Evolutionary conservation across 805 yeast genomes (phyloP), one percentile per base, ranked within the genome.

Genomic region (Nakazawaea molendinolei): DNA sequence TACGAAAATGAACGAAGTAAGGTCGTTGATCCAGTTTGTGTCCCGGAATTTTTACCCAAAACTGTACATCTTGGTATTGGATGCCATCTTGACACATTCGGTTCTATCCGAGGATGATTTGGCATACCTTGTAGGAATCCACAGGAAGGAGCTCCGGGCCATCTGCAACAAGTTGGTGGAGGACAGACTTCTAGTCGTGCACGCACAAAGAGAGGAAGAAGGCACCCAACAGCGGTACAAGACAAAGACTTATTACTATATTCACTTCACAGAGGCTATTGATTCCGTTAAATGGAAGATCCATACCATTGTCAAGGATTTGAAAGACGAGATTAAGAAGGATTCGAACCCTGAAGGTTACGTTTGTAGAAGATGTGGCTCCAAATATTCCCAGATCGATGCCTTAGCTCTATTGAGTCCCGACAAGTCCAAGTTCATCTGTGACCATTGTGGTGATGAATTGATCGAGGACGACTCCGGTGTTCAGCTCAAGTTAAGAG

Each of bases 281-380:
- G 98, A 92, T 60, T 77, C 96, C 3, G 77, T 92, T 53, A 92
- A 92, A 59, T 92, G 97, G 97, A 87, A 89, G 52, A 84, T 90
- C 41, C 95, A 90, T 55, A 75, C 84, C 31, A 71, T 92, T 19
- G 97, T 86, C 10, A 80, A 79, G 47, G 56, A 69, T 37, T 67
- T 89, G 38, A 86, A 86, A 52, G 85, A 82, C 44, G 95, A 87
- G 50, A 72, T 90, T 61, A 79, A 86, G 34, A 83, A 78, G 44
- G 84, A 81, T 49, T 78, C 86, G 18, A 89, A 86, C 47, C 95
- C 97, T 1, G 95, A 92, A 51, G 98, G 97, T 3, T 92, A 84
- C 53, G 71, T 85, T 41, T 92, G 98, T 54, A 89, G 95, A 7
- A 65, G 80, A 17, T 92, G 98, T 61, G 74, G 76, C 34, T 73